These are phyloP conservation scores for Flaveria floridana DNA, from an alignment of 140 eudicot genomes.

Conservation along the genomic window DNA sequence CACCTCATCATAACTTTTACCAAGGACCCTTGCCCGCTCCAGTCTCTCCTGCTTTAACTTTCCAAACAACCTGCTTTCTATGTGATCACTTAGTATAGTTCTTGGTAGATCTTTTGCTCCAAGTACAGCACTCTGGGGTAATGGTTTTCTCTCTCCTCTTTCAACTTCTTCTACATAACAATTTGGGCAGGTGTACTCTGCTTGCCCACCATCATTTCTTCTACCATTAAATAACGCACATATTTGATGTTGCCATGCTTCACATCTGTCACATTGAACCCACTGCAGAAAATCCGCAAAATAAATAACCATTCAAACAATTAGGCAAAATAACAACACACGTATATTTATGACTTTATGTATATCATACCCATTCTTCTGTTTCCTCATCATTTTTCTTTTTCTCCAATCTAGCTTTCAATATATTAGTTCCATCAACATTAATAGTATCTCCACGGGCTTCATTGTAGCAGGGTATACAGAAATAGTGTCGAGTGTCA, in stretches of 20 bases:
- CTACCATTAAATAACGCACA: constrained; percentile 96
- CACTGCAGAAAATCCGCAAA: constrained; percentile 58
- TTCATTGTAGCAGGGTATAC: constrained; percentile 82
- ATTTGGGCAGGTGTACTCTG: constrained; percentile 98
- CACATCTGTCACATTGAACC: constrained; percentile 99
- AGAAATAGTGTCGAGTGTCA: constrained; percentile 81
- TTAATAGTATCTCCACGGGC: constrained; percentile 84
- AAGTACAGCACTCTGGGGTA: constrained; percentile 94
- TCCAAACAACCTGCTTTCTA: constrained; percentile 65
- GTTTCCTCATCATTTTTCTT: constrained; percentile 98
- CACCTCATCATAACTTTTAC: constrained; percentile 88
- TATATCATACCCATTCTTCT: constrained; percentile 87
- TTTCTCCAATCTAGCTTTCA: constrained; percentile 80
- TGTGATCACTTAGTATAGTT: constrained; percentile 91
- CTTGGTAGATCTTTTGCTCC: constrained; percentile 98
- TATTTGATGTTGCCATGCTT: constrained; percentile 99
- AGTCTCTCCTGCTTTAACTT: constrained; percentile 68
- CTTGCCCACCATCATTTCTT: constrained; percentile 97
- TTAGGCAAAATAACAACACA: not conserved
- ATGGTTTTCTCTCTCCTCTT: constrained; percentile 83
- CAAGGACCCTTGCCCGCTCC: constrained; percentile 73
- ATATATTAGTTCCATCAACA: constrained; percentile 67
- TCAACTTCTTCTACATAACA: constrained; percentile 86
- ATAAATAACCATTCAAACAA: not conserved
- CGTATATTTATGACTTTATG: too few species aligned